phyloP scores from a whole-genome alignment of 1,284 basidiomycete genomes.

The Naganishia sp. region DNA sequence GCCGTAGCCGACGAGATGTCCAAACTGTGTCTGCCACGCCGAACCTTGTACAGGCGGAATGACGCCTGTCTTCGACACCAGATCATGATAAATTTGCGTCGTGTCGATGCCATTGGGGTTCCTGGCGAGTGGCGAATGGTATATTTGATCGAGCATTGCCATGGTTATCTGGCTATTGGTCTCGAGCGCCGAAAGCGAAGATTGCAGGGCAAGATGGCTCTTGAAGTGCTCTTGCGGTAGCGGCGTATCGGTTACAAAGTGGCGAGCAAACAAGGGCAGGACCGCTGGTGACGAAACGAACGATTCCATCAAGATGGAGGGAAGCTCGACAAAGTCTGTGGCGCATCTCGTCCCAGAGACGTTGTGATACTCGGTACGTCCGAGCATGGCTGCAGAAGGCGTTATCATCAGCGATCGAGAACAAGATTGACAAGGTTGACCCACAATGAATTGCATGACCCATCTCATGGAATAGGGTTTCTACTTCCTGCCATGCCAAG shows the following conservation, averaged over 20 bases:
- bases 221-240: conserved; percentile 64
- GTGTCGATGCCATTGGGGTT: conserved; percentile 65
- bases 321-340: conserved; percentile 96
- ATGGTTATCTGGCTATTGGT: conserved; percentile 90
- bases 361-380: conserved; percentile 95
- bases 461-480: conserved; percentile 98
- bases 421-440: conserved; percentile 46
- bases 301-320: conserved; percentile 98
- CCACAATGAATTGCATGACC: conserved; percentile 98
- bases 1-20: conserved; percentile 93
- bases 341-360: conserved; percentile 98
- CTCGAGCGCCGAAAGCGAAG: conserved; percentile 63
- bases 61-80: conserved; percentile 71
- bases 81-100: conserved; percentile 64
- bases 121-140: conserved; percentile 71
- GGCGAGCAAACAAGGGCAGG: conserved; percentile 71
- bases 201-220: conserved; percentile 48
- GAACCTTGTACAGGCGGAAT: conserved; percentile 79
- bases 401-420: conserved; percentile 5
- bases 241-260: conserved; percentile 64
- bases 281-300: conserved; percentile 81
- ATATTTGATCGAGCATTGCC: conserved; percentile 83
- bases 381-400: conserved; percentile 80
- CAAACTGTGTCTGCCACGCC: conserved; percentile 92
- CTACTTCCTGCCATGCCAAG: conserved; percentile 89